Evolutionary conservation across 2,329 filamentous ascomycete genomes (phyloP).

Genomic region (Thielaviopsis musarum): DNA sequence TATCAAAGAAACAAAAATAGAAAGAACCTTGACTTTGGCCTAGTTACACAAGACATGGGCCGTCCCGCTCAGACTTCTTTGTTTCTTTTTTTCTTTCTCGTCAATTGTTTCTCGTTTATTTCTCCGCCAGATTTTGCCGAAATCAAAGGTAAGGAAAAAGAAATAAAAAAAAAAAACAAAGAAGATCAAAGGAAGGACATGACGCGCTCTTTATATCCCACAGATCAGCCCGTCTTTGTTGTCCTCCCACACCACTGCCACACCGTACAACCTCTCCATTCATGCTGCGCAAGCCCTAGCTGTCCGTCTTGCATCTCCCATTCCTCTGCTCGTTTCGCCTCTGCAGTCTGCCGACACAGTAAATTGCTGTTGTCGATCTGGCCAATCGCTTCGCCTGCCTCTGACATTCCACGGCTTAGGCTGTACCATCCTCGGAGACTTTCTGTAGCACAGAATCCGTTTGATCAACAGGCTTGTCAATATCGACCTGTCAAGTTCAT

Average conservation of each 20-base stretch:
- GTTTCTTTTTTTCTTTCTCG: not conserved
- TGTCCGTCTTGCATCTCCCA: not conserved
- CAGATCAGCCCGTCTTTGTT: not conserved
- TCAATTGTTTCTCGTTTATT: not conserved
- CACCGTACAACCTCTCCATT: not conserved
- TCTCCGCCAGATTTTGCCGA: not conserved
- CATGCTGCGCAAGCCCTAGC: not conserved
- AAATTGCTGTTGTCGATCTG: not conserved
- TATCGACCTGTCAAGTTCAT: not conserved
- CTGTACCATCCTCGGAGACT: too few species aligned
- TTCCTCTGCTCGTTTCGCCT: not conserved
- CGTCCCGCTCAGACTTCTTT: too few species aligned
- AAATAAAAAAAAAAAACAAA: not conserved
- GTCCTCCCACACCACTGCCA: not conserved
- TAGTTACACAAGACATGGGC: too few species aligned
- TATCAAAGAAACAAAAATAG: too few species aligned
- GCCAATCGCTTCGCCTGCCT: not conserved
- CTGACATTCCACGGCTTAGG: not conserved
- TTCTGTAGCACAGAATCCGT: too few species aligned
- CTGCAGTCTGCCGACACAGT: not conserved
- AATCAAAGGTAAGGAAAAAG: not conserved
- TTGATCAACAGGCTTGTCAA: not conserved
- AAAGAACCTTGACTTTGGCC: too few species aligned
- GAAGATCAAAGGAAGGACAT: not conserved
- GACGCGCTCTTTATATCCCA: not conserved